Evolutionary conservation across 1,284 basidiomycete species (phyloP), one percentile per base, ranked within the genome.

Genomic region (Boletus sp.): DNA sequence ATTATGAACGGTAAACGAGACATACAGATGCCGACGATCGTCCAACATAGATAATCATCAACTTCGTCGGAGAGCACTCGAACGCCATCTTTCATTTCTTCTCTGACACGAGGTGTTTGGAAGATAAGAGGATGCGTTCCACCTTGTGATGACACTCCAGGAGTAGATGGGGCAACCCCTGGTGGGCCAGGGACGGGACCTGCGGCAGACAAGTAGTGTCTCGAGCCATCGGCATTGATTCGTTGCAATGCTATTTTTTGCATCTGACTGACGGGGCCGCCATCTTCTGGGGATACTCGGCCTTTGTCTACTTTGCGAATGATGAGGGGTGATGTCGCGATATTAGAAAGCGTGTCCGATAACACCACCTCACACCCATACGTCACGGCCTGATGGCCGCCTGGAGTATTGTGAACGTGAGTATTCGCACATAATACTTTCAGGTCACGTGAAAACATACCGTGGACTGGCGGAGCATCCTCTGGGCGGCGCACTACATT

Each of bases 231-330:
- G 44, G 81, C 73, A 58, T 88, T 88, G 44, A 91, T 78, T 45
- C 91, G 78, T 63, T 94, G 88, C 39, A 97, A 73, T 0, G 92
- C 94, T 50, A 97, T 88, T 70, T 95, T 93, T 70, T 97, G 94
- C 82, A 97, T 90, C 66, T 96, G 94, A 60, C 91, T 94, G 48
- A 97, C 90, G 19, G 93, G 93, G 2, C 91, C 91, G 17, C 87
- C 89, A 66, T 91, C 88, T 54, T 89, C 88, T 20, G 78, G 72
- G 8, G 84, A 83, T 41, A 91, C 89, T 49, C 86, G 78, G 25
- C 91, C 90, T 64, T 93, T 93, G 65, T 95, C 94, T 13, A 97
- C 91, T 66, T 94, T 94, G 54, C 92, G 88, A 44, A 97, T 88
- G 52, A 92, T 75, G 30, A 96, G 75, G 1, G 90, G 86, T n/a